phyloP scores from a whole-genome alignment of 1,284 basidiomycete species.

The Chalciporus sp. region DNA sequence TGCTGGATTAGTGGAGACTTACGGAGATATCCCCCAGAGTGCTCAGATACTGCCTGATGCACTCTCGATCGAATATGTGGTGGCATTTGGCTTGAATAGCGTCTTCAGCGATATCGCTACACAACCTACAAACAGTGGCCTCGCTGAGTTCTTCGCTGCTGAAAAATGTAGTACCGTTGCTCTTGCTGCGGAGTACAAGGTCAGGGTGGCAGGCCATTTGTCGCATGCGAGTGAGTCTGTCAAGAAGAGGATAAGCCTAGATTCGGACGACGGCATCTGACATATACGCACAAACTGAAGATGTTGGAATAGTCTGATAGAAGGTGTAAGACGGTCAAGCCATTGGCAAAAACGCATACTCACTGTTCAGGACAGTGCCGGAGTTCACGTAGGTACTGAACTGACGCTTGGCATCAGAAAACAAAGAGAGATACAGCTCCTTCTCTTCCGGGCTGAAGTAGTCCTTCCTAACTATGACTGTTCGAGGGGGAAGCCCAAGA shows the following conservation, averaged over 20 bases:
- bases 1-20: constrained; percentile 26
- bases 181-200: constrained; percentile 89
- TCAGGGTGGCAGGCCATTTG: constrained; percentile 98
- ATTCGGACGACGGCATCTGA: not conserved
- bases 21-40: constrained; percentile 74
- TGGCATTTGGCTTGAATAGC: constrained; percentile 92
- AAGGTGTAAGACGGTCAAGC: constrained; percentile 14
- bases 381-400: constrained; percentile 91
- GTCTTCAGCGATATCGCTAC: constrained; percentile 96
- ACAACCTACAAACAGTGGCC: constrained; percentile 88
- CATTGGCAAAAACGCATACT: constrained; percentile 28
- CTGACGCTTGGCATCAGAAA: constrained; percentile 90
- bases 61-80: constrained; percentile 93
- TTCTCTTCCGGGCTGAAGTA: constrained; percentile 97
- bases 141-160: constrained; percentile 62
- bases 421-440: constrained; percentile 91
- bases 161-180: constrained; percentile 63
- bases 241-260: not conserved
- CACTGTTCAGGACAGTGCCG: constrained; percentile 91
- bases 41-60: constrained; percentile 92
- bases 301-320: constrained; percentile 90
- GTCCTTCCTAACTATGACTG: constrained; percentile 87
- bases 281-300: constrained; percentile 69
- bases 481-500: constrained; percentile 94
- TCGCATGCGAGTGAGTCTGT: constrained; percentile 82